phyloP scores from a whole-genome alignment of 2,329 filamentous ascomycete genomes.

The Alternaria viburni region DNA sequence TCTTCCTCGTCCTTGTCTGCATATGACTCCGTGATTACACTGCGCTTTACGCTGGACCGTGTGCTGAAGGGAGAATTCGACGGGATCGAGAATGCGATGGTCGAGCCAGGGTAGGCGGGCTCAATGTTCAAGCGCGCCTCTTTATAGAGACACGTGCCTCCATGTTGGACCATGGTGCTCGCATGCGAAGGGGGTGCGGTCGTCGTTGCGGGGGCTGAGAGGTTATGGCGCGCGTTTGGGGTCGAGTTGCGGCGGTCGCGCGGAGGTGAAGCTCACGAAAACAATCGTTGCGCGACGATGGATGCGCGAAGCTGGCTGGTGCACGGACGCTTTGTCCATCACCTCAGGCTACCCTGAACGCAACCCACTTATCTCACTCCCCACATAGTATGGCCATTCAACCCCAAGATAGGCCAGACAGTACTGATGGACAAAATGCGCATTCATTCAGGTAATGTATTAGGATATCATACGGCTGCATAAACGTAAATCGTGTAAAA shows the following conservation, averaged over 20 bases:
- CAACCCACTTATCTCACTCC: neutral
- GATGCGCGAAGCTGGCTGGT: constrained; percentile 24
- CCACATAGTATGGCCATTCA: neutral
- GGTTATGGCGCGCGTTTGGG: constrained; percentile 17
- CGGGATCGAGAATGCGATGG: constrained; percentile 66
- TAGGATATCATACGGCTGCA: constrained; percentile 6
- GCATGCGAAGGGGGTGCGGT: constrained; percentile 56
- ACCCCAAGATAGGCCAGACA: neutral
- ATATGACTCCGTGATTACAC: constrained; percentile 47
- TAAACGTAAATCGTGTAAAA: constrained; percentile 2
- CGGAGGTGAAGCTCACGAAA: constrained; percentile 38
- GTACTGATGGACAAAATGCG: neutral
- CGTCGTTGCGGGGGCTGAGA: constrained; percentile 3
- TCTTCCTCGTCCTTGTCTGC: constrained; percentile 69
- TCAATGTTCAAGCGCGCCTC: constrained; percentile 87
- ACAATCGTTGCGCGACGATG: constrained; percentile 36
- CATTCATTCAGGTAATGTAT: neutral
- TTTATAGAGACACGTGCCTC: constrained; percentile 76
- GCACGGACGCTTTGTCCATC: constrained; percentile 22
- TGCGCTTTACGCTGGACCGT: constrained; percentile 41
- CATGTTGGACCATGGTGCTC: constrained; percentile 70
- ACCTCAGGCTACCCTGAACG: neutral
- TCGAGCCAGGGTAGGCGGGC: constrained; percentile 70
- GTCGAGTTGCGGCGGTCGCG: constrained; percentile 22
- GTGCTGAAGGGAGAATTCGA: constrained; percentile 41